These are phyloP conservation scores for Vitis hybrid DNA, from an alignment of 177 flowering plant genomes.

Conservation along the genomic window DNA sequence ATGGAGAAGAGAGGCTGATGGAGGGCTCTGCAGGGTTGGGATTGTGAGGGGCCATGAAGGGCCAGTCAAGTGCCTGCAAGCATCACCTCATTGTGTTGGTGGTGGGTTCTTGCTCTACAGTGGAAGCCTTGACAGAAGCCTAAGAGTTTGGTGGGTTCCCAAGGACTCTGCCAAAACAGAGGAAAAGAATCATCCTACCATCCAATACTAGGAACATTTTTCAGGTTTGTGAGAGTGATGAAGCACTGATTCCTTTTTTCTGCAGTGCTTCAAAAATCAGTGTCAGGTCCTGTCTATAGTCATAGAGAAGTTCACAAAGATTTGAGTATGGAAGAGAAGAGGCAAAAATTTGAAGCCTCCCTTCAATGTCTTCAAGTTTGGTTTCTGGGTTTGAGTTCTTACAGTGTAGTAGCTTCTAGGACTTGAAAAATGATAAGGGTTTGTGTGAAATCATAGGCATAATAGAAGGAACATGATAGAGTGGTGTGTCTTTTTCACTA, in stretches of 20 bases:
- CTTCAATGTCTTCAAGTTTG: neutral
- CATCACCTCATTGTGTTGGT: slow-evolving; percentile 60
- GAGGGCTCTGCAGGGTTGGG: slow-evolving; percentile 45
- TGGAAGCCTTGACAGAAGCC: slow-evolving; percentile 86
- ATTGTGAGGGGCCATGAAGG: slow-evolving; percentile 80
- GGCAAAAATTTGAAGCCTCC: slow-evolving; percentile 7
- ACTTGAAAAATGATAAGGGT: neutral
- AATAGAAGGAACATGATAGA: neutral
- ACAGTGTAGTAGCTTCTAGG: neutral
- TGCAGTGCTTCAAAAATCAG: slow-evolving; percentile 24
- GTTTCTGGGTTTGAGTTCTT: neutral
- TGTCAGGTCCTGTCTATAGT: slow-evolving; percentile 4
- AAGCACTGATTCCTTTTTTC: slow-evolving; percentile 27
- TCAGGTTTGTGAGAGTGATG: slow-evolving; percentile 2
- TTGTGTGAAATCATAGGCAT: neutral
- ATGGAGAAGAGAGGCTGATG: slow-evolving; percentile 66
- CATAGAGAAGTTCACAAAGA: neutral
- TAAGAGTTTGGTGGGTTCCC: slow-evolving; percentile 98
- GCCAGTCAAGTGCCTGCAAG: slow-evolving; percentile 91
- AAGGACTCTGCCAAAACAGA: slow-evolving; percentile 22
- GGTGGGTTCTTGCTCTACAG: slow-evolving; percentile 90
- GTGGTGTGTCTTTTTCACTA: neutral
- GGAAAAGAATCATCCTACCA: slow-evolving; percentile 13
- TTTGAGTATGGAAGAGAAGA: neutral
- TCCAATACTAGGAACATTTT: slow-evolving; percentile 6